A percentile compares a stretch with the other conserved stretches of the same genome.
Evolutionary conservation across 2,329 filamentous ascomycete species (phyloP).

Genomic region (Claviceps monticola): DNA sequence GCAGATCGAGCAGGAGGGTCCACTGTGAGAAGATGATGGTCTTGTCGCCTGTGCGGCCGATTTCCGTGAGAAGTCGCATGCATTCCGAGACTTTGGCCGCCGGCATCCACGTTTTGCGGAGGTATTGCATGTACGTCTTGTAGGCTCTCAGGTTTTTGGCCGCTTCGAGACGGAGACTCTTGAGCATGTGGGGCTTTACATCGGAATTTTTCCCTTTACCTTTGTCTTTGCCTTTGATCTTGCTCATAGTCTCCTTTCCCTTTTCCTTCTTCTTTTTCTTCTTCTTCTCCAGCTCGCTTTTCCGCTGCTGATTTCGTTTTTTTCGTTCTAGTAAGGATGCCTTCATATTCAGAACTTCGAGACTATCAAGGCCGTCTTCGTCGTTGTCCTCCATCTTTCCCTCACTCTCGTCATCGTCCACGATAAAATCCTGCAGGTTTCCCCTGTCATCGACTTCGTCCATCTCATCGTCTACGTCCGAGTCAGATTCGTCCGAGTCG

Average conservation of each 20-base stretch:
- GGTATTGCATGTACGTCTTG: constrained; percentile 52
- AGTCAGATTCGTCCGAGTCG: constrained; percentile 9
- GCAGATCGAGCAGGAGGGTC: constrained; percentile 58
- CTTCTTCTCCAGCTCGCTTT: not conserved
- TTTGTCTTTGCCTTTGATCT: constrained; percentile 16
- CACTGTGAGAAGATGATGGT: constrained; percentile 68
- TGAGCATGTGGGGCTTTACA: constrained; percentile 42
- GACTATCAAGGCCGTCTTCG: constrained; percentile 8
- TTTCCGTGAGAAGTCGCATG: constrained; percentile 57
- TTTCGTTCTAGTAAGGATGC: constrained; percentile 1
- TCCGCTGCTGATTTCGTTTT: not conserved
- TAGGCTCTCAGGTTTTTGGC: constrained; percentile 50
- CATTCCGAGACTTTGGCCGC: constrained; percentile 76
- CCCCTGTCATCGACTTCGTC: constrained; percentile 16
- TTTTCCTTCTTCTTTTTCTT: not conserved
- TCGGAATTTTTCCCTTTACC: constrained; percentile 25
- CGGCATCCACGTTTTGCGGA: constrained; percentile 55
- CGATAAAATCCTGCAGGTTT: constrained; percentile 20
- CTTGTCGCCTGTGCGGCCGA: constrained; percentile 48
- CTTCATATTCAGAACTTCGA: constrained; percentile 8
- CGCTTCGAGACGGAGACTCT: constrained; percentile 51
- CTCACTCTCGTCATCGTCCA: constrained; percentile 21
- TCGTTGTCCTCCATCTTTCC: constrained; percentile 12
- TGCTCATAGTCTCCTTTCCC: constrained; percentile 8
- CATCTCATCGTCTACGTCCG: constrained; percentile 16